Percentiles rank a stretch among this genome's conserved stretches.
Conservation (phyloP, 441 rosid species). For the Croton laevigatus region DNA sequence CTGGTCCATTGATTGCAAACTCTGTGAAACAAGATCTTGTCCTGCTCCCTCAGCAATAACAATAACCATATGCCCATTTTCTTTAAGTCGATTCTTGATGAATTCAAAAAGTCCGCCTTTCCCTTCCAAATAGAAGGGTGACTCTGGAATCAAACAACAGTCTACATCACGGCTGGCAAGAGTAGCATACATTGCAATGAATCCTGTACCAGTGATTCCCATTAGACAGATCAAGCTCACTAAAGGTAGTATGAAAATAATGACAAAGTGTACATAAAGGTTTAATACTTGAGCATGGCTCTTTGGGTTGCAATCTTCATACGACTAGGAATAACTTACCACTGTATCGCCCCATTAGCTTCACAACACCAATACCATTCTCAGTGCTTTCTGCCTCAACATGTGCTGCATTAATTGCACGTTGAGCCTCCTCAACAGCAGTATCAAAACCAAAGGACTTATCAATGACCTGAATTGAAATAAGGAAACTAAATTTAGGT, state of each 20-base stretch:
- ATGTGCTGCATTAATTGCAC: conserved; percentile 85
- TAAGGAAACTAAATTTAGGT: conserved; percentile 10
- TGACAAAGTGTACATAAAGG: conserved; percentile 6
- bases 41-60: conserved; percentile 87
- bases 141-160: conserved; percentile 88
- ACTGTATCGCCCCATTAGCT: conserved; percentile 79
- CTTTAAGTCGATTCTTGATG: conserved; percentile 57
- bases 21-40: conserved; percentile 62
- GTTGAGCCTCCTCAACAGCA: conserved; percentile 93
- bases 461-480: conserved; percentile 65
- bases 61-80: conserved; percentile 79
- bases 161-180: conserved; percentile 86
- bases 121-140: conserved; percentile 81
- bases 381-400: conserved; percentile 72
- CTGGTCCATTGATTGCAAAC: conserved; percentile 34
- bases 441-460: conserved; percentile 80
- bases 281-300: conserved; percentile 1
- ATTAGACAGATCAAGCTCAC: background rate
- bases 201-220: conserved; percentile 44
- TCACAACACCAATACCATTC: conserved; percentile 79
- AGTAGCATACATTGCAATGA: conserved; percentile 79
- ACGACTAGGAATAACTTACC: conserved; percentile 36
- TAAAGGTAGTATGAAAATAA: background rate
- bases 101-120: conserved; percentile 68
- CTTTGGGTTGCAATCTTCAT: conserved; percentile 5